These are phyloP conservation scores for Rosa multiflora DNA, from an alignment of 306 rosid genomes.

Conservation along the genomic window DNA sequence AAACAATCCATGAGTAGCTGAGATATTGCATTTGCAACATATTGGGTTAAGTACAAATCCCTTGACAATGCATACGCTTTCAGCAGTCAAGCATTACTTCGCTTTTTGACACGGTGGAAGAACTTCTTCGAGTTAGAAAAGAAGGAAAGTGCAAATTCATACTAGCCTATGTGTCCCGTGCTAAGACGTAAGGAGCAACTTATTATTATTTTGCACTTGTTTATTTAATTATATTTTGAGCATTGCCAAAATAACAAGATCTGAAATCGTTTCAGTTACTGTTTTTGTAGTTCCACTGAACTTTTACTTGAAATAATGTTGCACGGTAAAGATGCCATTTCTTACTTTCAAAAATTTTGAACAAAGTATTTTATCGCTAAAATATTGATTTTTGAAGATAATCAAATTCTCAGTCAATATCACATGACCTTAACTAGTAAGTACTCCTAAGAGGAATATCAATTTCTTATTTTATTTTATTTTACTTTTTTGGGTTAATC, in stretches of 20 bases:
- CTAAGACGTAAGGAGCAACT: conserved; percentile 53
- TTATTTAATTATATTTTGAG: neutral
- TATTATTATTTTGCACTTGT: conserved; percentile 15
- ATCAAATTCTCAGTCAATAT: neutral
- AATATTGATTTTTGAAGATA: neutral
- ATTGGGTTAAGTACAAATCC: conserved; percentile 1
- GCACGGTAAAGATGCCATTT: conserved; percentile 18
- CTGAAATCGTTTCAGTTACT: conserved; percentile 23
- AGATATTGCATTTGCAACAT: neutral
- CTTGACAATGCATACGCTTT: conserved; percentile 81
- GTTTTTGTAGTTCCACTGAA: conserved; percentile 9
- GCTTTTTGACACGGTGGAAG: conserved; percentile 71
- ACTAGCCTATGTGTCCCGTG: conserved; percentile 86
- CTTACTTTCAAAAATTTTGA: neutral
- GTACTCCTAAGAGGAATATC: neutral
- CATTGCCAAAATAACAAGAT: neutral
- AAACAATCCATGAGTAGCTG: neutral
- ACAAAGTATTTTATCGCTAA: neutral
- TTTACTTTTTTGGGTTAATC: neutral
- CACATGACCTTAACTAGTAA: neutral
- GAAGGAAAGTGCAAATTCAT: conserved; percentile 74
- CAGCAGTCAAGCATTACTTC: conserved; percentile 76
- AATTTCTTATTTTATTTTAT: neutral
- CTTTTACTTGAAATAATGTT: neutral
- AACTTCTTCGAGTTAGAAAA: conserved; percentile 57